These are phyloP conservation scores for Xylariaceae sp. DNA, from an alignment of 2,329 filamentous ascomycete species.

Conservation along the genomic window DNA sequence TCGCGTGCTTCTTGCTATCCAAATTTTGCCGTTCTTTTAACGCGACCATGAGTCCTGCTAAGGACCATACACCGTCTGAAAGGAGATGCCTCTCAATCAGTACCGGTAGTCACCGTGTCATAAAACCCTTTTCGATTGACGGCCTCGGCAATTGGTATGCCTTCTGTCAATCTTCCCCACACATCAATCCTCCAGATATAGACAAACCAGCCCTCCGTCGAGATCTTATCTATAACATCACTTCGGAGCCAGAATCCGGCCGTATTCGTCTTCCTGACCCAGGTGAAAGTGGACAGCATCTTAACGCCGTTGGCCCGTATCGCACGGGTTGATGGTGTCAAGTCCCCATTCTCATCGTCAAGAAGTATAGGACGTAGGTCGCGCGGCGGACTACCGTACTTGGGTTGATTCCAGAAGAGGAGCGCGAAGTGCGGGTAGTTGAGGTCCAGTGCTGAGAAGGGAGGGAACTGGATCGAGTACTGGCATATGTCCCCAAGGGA, in stretches of 20 bases:
- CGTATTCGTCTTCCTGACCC: neutral
- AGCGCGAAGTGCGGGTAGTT: slow-evolving; percentile 13
- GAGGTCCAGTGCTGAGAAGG: neutral
- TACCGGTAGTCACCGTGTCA: neutral
- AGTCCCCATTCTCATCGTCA: slow-evolving; percentile 12
- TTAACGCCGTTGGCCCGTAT: slow-evolving; percentile 11
- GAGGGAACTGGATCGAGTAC: slow-evolving; percentile 11
- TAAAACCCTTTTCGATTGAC: slow-evolving; percentile 1
- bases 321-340: slow-evolving; percentile 1
- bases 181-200: slow-evolving; percentile 16
- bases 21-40: no score
- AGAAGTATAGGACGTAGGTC: slow-evolving; percentile 6
- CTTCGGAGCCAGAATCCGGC: slow-evolving; percentile 20
- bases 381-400: slow-evolving; percentile 5
- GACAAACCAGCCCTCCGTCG: slow-evolving; percentile 11
- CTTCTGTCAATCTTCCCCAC: slow-evolving; percentile 9
- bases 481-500: slow-evolving; percentile 7
- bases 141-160: slow-evolving; percentile 1
- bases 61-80: no score
- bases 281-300: slow-evolving; percentile 12
- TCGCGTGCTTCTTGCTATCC: no score
- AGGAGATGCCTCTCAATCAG: no score
- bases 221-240: slow-evolving; percentile 13
- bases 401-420: slow-evolving; percentile 14
- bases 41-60: no score